A percentile compares a stretch with the other conserved stretches of the same genome.
Conservation (phyloP, 1,284 basidiomycete species). For the Ceratobasidium sp. region DNA sequence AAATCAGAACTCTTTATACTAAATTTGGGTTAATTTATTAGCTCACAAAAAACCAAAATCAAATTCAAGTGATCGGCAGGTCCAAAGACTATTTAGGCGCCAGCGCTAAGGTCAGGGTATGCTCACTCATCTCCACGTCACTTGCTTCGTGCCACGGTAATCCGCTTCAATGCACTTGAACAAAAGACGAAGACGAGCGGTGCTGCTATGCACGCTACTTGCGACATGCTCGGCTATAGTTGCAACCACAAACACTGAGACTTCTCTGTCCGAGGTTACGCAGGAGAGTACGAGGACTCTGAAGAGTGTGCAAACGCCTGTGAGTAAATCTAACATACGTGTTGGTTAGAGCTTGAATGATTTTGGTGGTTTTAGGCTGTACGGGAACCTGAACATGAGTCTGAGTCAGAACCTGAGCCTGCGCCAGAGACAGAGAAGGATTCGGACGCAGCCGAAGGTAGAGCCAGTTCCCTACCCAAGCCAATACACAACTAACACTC, state of each 20-base stretch:
- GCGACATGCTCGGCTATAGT: background rate
- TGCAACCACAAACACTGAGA: background rate
- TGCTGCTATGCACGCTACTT: background rate
- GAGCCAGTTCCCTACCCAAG: background rate
- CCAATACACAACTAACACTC: background rate
- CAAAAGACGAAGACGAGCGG: background rate
- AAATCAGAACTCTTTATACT: too few relatives aligned
- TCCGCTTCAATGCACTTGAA: background rate
- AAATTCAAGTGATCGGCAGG: too few relatives aligned
- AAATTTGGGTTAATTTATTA: too few relatives aligned
- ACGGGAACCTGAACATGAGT: background rate
- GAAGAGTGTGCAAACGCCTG: background rate
- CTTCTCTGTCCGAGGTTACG: background rate
- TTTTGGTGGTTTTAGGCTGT: background rate
- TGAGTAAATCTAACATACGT: background rate
- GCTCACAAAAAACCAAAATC: too few relatives aligned
- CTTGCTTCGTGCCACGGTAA: constrained; percentile 21
- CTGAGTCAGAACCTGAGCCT: background rate
- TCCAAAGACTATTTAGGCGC: background rate
- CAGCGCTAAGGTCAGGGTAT: background rate
- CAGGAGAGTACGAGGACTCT: background rate
- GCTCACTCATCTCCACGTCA: background rate
- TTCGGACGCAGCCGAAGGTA: background rate
- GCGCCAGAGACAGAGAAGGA: background rate
- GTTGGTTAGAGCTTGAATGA: background rate